Base-by-base conservation (phyloP, 2,329 filamentous ascomycete species). In the Phoma sp. region DNA sequence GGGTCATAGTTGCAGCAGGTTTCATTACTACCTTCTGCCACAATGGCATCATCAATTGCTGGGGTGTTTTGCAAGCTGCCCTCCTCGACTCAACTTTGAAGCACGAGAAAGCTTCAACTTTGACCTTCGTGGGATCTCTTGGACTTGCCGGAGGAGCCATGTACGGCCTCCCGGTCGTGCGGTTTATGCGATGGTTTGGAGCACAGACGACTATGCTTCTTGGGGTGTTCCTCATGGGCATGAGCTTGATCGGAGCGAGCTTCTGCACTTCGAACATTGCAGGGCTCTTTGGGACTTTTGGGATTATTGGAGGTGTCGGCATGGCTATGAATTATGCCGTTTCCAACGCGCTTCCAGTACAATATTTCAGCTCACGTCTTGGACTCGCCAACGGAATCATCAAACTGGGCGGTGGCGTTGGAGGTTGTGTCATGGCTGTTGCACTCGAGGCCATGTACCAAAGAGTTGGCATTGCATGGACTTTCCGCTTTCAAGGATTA, bases 21-120 rank as follows among this genome's bases (percentile, higher is more conserved):
- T 77, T 80, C 3, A 64, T 82, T 2, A 62, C 85, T 20, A 77
- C 80, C 1, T 87, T 82, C 76, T 72, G 68, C 65, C 62, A 81
- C 36, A 78, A 82, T 39, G 85, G 84, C 40, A 82, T 78, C 0
- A 77, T 77, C 11, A 85, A 85, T 61, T 79, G 78, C 54, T 88
- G 85, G 84, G 86, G 85, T 25, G 78, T 88, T 1, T 74, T 87
- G 42, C 85, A 88, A 69, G 77, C 78, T 3, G 84, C 80, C 0
- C 78, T 88, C 0, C 80, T 85, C 4, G 71, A 80, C 30, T 69
- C 79, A 14, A 74, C 75, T 0, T 71, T 85, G 1, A 77, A 78
- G 1, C 14, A 50, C 4, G 52, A 56, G 15, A 77, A 77, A 0
- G 75, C 83, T 0, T 79, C 81, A 0, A 84, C 81, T 1, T 71